These are phyloP conservation scores for Citrullus mucosospermus DNA, from an alignment of 306 rosid genomes.

Conservation along the genomic window DNA sequence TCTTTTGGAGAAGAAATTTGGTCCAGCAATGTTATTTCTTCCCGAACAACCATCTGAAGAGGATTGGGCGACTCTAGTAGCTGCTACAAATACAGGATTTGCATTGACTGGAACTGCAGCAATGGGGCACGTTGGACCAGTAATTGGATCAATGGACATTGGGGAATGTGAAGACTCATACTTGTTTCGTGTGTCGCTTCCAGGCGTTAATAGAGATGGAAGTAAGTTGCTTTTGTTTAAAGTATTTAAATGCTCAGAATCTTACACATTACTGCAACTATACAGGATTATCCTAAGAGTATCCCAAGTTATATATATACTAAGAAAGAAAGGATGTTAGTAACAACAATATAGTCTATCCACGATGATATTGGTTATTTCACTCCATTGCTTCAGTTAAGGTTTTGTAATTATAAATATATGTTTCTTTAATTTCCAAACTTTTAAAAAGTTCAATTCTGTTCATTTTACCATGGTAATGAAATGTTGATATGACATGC, in stretches of 20 bases:
- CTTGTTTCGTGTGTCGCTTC: constrained; percentile 63
- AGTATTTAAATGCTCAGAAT: not conserved
- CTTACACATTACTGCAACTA: not conserved
- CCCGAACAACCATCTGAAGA: constrained; percentile 28
- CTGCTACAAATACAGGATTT: constrained; percentile 40
- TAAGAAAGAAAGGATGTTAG: not conserved
- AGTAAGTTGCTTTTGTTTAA: constrained; percentile 30
- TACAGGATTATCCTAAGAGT: not conserved
- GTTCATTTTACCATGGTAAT: no score
- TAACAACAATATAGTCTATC: not conserved
- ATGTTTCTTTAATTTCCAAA: not conserved
- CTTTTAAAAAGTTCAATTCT: not conserved
- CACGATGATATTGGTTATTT: not conserved
- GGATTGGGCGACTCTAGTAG: constrained; percentile 44
- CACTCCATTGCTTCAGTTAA: not conserved
- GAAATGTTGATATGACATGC: no score
- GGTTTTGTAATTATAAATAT: not conserved
- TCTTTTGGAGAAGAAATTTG: constrained; percentile 14
- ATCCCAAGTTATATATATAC: not conserved
- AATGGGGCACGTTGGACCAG: constrained; percentile 45
- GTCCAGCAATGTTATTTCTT: constrained; percentile 47
- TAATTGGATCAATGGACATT: constrained; percentile 55
- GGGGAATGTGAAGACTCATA: constrained; percentile 64
- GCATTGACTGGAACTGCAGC: constrained; percentile 67
- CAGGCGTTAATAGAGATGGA: constrained; percentile 67